Evolutionary conservation across 2,329 filamentous ascomycete species (phyloP), one percentile per base, ranked within the genome.

Genomic region (Dothideomycetidae sp.): DNA sequence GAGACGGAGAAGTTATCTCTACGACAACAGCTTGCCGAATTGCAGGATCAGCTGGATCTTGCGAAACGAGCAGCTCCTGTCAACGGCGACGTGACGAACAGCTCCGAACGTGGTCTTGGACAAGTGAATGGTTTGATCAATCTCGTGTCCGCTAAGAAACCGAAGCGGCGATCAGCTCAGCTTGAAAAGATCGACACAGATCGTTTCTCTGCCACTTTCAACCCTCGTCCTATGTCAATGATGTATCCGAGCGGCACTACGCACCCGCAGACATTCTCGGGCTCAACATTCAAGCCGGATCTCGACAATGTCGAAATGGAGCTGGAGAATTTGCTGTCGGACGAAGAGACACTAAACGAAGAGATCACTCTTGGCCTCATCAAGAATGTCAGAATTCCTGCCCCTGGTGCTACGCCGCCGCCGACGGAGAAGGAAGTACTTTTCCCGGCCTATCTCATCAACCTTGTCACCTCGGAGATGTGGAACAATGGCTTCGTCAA

Each of bases 401-500:
- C 79, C 9, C 88, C 90, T 31, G 82, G 77, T 54, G 78, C 81
- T 21, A 88, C 75, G 37, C 86, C 88, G 13, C 80, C 86, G 37
- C 88, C 90, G 9, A 93, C 85, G 12, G 90, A 98, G 63, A 98
- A 98, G 66, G 90, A 98, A 59, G 88, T 98, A 14, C 70, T 98
- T 36, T 98, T 98, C 78, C 90, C 90, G 21, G 88, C 90, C 7
- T 98, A 96, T 59, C 77, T 98, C 50, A 98, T 98, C 68, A 98
- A 98, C 61, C 71, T 98, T 43, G 90, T 98, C 46, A 98, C 90
- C 10, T 96, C 86, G 11, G 90, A 98, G 66, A 98, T 98, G 90
- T 98, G 90, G 90, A 98, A 98, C 67, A 98, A 98, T 52, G 90
- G 90, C 32, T 98, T 94, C 55, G 90, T 98, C 51, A 98, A 98